A percentile compares a stretch with the other conserved stretches of the same genome.
These are phyloP conservation scores for Eutrema heterophyllum DNA, from an alignment of 345 rosid genomes.

Conservation along the genomic window DNA sequence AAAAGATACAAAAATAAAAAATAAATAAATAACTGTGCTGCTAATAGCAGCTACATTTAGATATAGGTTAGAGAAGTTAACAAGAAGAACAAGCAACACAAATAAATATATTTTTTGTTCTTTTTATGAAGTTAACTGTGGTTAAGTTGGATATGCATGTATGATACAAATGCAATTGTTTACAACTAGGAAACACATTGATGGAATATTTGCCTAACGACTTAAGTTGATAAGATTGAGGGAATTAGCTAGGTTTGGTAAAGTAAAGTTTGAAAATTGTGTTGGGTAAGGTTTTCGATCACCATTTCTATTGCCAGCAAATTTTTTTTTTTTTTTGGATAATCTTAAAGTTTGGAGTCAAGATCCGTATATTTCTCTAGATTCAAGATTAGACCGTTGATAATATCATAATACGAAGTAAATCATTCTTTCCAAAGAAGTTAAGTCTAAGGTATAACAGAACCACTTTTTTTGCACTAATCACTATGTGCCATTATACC, in stretches of 20 bases:
- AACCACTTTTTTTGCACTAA: too few species aligned
- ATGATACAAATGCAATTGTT: background rate
- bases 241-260: background rate
- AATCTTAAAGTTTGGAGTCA: too few species aligned
- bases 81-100: constrained; percentile 23
- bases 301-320: too few species aligned
- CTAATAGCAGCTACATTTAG: constrained; percentile 1
- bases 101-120: background rate
- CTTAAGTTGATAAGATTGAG: background rate
- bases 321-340: too few species aligned
- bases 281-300: too few species aligned
- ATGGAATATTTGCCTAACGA: constrained; percentile 14
- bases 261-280: background rate
- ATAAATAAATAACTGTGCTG: background rate
- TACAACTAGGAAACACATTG: constrained; percentile 9
- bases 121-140: background rate
- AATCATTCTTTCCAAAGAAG: too few species aligned
- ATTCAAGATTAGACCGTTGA: too few species aligned
- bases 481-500: too few species aligned
- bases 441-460: too few species aligned
- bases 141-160: background rate
- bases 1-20: background rate
- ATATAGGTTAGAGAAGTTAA: constrained; percentile 6
- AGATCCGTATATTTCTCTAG: too few species aligned
- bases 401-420: too few species aligned